Conservation (phyloP, 768 basidiomycete species). For the Boletus rubescentipes region DNA sequence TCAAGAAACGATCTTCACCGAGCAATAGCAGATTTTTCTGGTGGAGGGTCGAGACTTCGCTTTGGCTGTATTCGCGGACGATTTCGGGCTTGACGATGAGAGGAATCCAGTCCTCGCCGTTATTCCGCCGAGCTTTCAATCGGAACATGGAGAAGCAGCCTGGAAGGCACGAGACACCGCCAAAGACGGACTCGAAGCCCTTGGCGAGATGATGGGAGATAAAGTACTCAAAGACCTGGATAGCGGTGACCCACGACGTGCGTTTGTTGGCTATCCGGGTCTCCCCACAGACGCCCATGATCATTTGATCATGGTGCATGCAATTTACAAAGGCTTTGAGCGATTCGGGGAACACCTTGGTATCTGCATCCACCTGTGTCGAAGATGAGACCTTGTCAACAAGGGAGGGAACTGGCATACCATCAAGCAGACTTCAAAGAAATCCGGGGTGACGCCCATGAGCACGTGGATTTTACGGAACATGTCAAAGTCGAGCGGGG, state of each 20-base stretch:
- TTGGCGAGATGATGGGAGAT: conserved; percentile 99
- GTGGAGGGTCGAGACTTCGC: conserved; percentile 89
- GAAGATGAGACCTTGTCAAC: conserved; percentile 11
- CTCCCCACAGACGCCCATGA: conserved; percentile 99
- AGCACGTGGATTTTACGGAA: conserved; percentile 95
- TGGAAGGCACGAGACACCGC: conserved; percentile 97
- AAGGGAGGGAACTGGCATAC: conserved; percentile 45
- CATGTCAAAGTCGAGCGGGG: conserved; percentile 94
- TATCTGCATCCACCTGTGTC: conserved; percentile 94
- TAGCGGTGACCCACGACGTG: conserved; percentile 96
- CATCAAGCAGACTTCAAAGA: conserved; percentile 97
- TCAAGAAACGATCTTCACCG: conserved; percentile 98
- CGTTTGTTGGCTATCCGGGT: conserved; percentile 99
- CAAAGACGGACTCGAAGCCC: conserved; percentile 98
- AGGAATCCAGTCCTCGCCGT: conserved; percentile 96
- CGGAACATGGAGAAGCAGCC: conserved; percentile 99
- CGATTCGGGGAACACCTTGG: conserved; percentile 90
- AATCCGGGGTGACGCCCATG: conserved; percentile 99
- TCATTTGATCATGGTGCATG: conserved; percentile 98
- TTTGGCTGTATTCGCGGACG: conserved; percentile 95
- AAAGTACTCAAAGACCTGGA: conserved; percentile 98
- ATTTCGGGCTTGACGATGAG: conserved; percentile 97
- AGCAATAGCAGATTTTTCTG: conserved; percentile 96
- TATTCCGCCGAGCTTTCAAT: conserved; percentile 84
- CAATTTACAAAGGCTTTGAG: conserved; percentile 91